Evolutionary conservation across 192 early-diverging fungal species (phyloP).

Genomic region (Pilaira anomala): DNA sequence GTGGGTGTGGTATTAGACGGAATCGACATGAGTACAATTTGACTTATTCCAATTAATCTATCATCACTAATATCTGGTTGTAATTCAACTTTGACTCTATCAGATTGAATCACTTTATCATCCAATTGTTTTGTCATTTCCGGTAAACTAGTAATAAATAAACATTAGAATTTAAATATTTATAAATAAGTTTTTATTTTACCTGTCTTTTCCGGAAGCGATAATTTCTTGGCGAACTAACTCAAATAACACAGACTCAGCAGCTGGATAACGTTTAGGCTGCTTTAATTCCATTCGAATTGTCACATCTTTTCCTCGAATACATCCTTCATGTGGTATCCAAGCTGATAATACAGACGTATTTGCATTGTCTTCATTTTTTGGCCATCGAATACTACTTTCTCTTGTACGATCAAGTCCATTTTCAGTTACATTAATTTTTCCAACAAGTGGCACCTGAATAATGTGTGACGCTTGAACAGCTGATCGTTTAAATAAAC

Average conservation of each 20-base stretch:
- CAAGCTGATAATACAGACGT: slow-evolving; percentile 1
- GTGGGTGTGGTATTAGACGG: slow-evolving; percentile 2
- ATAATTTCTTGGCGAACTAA: slow-evolving; percentile 6
- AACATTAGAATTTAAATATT: no score
- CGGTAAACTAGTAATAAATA: not conserved
- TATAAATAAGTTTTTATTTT: not conserved
- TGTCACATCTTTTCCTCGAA: not conserved
- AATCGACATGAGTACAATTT: not conserved
- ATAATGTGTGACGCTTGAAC: not conserved
- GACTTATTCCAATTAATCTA: not conserved
- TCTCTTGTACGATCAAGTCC: not conserved
- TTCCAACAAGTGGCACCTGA: not conserved
- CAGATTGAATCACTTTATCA: not conserved
- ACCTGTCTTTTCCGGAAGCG: slow-evolving; percentile 1
- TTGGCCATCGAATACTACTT: slow-evolving; percentile 3
- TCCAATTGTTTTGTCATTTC: slow-evolving; percentile 9
- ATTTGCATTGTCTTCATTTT: slow-evolving; percentile 7
- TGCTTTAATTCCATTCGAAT: not conserved
- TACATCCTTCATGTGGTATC: slow-evolving; percentile 3
- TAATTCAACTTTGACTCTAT: not conserved
- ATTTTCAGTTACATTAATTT: slow-evolving; percentile 2
- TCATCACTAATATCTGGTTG: not conserved
- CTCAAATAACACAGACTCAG: not conserved
- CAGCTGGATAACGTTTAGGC: not conserved
- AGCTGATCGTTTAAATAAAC: not conserved